Evolutionary conservation across 164 flowering plant genomes (phyloP).

Genomic region (Macadamia tetraphylla): DNA sequence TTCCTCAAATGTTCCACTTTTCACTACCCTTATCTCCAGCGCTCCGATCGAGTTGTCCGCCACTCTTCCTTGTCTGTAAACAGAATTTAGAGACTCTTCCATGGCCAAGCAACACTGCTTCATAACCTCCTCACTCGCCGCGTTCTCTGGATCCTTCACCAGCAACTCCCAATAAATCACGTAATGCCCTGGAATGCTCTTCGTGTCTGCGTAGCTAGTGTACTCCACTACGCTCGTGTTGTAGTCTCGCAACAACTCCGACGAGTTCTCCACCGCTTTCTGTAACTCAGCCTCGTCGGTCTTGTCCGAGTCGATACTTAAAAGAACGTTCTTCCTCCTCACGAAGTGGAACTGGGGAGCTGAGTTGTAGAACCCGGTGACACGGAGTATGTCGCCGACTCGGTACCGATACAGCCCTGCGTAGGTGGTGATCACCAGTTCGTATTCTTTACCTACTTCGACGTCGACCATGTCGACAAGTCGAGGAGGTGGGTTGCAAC

Average conservation of each 20-base stretch:
- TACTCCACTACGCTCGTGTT: slow-evolving; percentile 33
- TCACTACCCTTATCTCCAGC: slow-evolving; percentile 39
- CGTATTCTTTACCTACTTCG: slow-evolving; percentile 39
- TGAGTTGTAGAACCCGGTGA: slow-evolving; percentile 35
- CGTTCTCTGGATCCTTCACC: slow-evolving; percentile 13
- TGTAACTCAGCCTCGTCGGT: slow-evolving; percentile 44
- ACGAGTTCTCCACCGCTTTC: slow-evolving; percentile 32
- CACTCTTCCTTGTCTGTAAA: slow-evolving; percentile 34
- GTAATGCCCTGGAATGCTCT: slow-evolving; percentile 39
- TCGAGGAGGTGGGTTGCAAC: neutral
- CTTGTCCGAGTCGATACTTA: slow-evolving; percentile 44
- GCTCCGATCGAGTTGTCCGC: slow-evolving; percentile 36
- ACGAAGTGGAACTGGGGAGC: slow-evolving; percentile 44
- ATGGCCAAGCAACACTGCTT: slow-evolving; percentile 29
- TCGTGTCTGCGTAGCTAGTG: slow-evolving; percentile 36
- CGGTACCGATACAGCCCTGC: slow-evolving; percentile 39
- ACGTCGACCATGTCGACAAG: slow-evolving; percentile 35
- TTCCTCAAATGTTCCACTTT: slow-evolving; percentile 40
- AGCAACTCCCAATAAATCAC: slow-evolving; percentile 44
- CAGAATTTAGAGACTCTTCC: slow-evolving; percentile 36
- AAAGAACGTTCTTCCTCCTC: slow-evolving; percentile 33
- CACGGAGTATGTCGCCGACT: slow-evolving; percentile 41
- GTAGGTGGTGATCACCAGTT: slow-evolving; percentile 39
- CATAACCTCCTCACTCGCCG: slow-evolving; percentile 16
- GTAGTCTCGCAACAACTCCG: slow-evolving; percentile 15